Evolutionary conservation across 2,329 filamentous ascomycete genomes (phyloP), one percentile per base, ranked within the genome.

Genomic region (Fusarium sp.): DNA sequence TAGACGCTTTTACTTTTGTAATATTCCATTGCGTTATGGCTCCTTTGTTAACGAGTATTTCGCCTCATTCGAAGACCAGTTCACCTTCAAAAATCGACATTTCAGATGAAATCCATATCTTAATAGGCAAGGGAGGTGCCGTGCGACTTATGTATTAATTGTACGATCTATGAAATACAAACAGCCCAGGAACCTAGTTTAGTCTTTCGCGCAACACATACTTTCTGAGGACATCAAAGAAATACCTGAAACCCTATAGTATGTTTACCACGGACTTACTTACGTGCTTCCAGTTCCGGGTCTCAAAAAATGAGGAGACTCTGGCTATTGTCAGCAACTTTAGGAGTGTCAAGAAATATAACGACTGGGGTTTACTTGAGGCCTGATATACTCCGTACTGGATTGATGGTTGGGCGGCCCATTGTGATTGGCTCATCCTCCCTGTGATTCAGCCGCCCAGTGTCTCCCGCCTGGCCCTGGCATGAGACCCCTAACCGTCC

Each of bases 401-500:
- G 23, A 39, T 49, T 54, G 37, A 52, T 31, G 35, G 52, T 46
- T 39, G 8, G 33, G 55, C 4, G 35, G 7, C 31, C 25, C 31
- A 31, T 19, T 29, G 15, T 66, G 49, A 66, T 70, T 70, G 66
- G 67, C 29, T 19, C 38, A 33, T 15, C 15, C 27, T 41, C 41
- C 58, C n/a, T 38, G 33, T 41, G 29, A 44, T 31, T 44, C 51
- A 33, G 38, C n/a, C 18, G 21, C 54, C 54, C 58, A 57, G 48
- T 51, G 54, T 52, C 41, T 62, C 60, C 60, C 73, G 49, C 70
- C 71, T 77, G 74, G 75, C 73, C 66, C 60, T 55, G 56, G 61
- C 73, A 72, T 68, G 51, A 25, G 54, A 65, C 61, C 66, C 66
- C 60, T 60, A 44, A 57, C 51, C 63, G 58, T 63, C 61, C 61